These are phyloP conservation scores for Vaccinium darrowii DNA, from an alignment of 148 eudicot genomes.

Conservation along the genomic window DNA sequence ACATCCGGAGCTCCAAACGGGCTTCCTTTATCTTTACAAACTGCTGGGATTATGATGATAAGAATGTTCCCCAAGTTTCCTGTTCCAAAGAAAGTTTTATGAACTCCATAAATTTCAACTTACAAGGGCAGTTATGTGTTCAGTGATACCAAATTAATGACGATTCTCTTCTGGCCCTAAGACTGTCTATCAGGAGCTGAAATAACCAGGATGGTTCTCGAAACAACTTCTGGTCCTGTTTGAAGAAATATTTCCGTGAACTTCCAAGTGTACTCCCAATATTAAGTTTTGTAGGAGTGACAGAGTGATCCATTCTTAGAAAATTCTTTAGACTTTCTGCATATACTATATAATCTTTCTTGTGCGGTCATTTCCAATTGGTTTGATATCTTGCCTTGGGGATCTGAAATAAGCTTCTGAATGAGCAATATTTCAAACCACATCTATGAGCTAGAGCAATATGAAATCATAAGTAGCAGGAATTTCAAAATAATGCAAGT, in stretches of 20 bases:
- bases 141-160: background rate
- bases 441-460: background rate
- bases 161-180: background rate
- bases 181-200: background rate
- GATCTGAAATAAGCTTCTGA: background rate
- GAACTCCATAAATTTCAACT: background rate
- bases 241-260: background rate
- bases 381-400: background rate
- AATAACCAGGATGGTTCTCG: background rate
- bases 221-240: background rate
- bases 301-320: too few species aligned
- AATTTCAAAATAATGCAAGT: background rate
- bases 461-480: background rate
- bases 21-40: constrained; percentile 82
- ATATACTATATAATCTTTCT: background rate
- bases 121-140: background rate
- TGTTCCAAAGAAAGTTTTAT: constrained; percentile 17
- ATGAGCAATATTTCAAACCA: background rate
- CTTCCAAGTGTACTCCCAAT: background rate
- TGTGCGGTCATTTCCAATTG: background rate
- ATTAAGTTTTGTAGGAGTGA: background rate
- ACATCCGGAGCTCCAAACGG: constrained; percentile 75
- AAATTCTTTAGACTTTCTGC: too few species aligned
- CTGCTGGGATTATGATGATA: constrained; percentile 79
- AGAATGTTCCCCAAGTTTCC: constrained; percentile 85